phyloP scores from a whole-genome alignment of 768 basidiomycete species.

The Podaxis pistillaris region DNA sequence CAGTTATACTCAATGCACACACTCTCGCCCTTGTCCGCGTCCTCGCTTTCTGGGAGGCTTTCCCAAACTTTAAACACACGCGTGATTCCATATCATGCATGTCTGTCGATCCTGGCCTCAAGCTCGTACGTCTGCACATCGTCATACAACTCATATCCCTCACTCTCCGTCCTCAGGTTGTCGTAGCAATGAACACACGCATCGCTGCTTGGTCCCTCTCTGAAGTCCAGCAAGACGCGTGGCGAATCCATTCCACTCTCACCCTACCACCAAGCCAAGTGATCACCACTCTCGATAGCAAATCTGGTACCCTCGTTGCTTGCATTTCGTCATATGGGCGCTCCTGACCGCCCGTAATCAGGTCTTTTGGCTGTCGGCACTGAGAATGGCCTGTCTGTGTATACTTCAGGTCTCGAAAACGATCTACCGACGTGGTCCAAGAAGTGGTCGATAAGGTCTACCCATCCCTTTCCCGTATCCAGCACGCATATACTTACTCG shows the following conservation, averaged over 20 bases:
- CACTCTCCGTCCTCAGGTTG: conserved; percentile 48
- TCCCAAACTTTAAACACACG: conserved; percentile 53
- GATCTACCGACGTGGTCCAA: conserved; percentile 81
- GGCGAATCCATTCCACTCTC: conserved; percentile 83
- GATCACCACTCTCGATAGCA: conserved; percentile 68
- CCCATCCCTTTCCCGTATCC: neutral
- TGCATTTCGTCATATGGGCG: conserved; percentile 3
- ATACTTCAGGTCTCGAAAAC: conserved; percentile 76
- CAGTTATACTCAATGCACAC: conserved; percentile 72
- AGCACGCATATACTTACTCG: neutral
- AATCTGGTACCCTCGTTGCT: conserved; percentile 53
- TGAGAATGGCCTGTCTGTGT: conserved; percentile 59
- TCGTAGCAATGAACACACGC: conserved; percentile 64
- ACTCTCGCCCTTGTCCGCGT: conserved; percentile 63
- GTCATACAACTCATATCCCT: conserved; percentile 2
- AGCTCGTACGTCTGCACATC: conserved; percentile 56
- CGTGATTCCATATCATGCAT: conserved; percentile 54
- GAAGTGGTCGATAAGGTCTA: conserved; percentile 73
- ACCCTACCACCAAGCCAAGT: conserved; percentile 52
- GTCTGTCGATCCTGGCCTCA: conserved; percentile 75
- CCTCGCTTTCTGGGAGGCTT: conserved; percentile 79
- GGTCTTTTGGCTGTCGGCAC: conserved; percentile 76
- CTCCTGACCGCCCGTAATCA: conserved; percentile 25
- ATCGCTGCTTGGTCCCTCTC: conserved; percentile 82
- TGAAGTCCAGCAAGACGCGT: conserved; percentile 56